Conservation (phyloP, 495 filamentous ascomycete genomes). For the Mycothermus thermophilus region DNA sequence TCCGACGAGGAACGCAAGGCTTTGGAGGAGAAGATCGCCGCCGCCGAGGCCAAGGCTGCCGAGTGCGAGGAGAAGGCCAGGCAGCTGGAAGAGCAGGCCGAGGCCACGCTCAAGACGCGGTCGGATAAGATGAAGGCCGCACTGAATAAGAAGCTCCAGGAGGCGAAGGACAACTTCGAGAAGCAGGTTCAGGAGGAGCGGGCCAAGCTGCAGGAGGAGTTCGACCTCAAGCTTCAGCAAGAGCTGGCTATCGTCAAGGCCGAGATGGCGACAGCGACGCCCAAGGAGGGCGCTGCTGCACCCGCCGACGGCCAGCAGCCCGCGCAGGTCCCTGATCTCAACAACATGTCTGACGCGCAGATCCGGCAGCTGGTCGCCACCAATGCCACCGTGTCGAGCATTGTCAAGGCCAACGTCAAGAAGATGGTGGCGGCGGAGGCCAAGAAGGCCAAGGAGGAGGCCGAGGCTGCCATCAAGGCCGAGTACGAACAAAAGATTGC, state of each 20-base stretch:
- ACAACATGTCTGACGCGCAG: conserved; percentile 43
- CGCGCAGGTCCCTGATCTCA: conserved; percentile 22
- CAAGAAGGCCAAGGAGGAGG: conserved; percentile 43
- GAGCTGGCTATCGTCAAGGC: conserved; percentile 42
- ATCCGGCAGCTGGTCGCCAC: conserved; percentile 48
- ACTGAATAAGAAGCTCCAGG: conserved; percentile 54
- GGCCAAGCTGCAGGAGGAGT: conserved; percentile 43
- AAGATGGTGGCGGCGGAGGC: conserved; percentile 41
- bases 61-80: conserved; percentile 43
- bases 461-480: conserved; percentile 26
- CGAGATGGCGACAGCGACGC: conserved; percentile 29
- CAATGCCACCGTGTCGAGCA: conserved; percentile 49
- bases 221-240: conserved; percentile 52
- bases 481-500: conserved; percentile 39
- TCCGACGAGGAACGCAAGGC: conserved; percentile 39
- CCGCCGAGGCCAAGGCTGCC: conserved; percentile 33
- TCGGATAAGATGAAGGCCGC: conserved; percentile 59
- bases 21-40: conserved; percentile 34
- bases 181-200: conserved; percentile 37
- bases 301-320: conserved; percentile 15
- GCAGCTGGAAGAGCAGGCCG: conserved; percentile 39
- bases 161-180: conserved; percentile 37
- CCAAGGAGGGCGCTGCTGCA: conserved; percentile 21
- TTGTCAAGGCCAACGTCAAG: conserved; percentile 55
- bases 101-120: conserved; percentile 46